Conservation (phyloP, 768 basidiomycete species). For the Serpula lacrymans region DNA sequence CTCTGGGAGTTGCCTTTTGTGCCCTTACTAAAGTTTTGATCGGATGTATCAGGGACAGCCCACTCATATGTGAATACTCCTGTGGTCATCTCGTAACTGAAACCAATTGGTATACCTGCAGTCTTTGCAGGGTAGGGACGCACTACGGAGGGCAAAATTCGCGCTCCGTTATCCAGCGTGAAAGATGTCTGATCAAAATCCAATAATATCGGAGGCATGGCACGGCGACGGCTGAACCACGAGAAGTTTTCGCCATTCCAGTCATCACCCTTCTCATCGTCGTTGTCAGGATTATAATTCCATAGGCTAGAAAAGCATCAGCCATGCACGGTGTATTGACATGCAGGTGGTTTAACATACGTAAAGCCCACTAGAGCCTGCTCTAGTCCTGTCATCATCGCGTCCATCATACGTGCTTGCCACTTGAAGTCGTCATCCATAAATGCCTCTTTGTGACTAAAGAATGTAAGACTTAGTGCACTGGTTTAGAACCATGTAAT, state of each 20-base stretch:
- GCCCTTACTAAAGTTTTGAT: too few species aligned
- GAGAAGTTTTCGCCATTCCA: slow-evolving; percentile 99
- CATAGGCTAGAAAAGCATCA: slow-evolving; percentile 57
- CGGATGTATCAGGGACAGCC: slow-evolving; percentile 37
- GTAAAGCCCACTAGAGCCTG: slow-evolving; percentile 77
- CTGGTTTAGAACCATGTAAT: not conserved
- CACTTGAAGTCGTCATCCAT: slow-evolving; percentile 67
- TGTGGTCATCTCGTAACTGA: slow-evolving; percentile 76
- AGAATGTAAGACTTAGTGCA: slow-evolving; percentile 1
- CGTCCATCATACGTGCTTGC: slow-evolving; percentile 95
- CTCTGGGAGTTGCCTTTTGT: slow-evolving; percentile 1
- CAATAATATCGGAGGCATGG: slow-evolving; percentile 51
- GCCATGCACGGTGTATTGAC: not conserved
- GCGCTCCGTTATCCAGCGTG: slow-evolving; percentile 79
- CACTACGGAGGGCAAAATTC: slow-evolving; percentile 75
- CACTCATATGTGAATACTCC: slow-evolving; percentile 67
- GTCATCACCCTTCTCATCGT: slow-evolving; percentile 72
- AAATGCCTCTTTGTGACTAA: slow-evolving; percentile 71
- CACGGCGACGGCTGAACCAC: slow-evolving; percentile 75
- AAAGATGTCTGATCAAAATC: slow-evolving; percentile 57
- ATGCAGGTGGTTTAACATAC: slow-evolving; percentile 42
- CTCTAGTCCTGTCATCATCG: slow-evolving; percentile 82
- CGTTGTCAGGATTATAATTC: slow-evolving; percentile 92
- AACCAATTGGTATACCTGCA: slow-evolving; percentile 74
- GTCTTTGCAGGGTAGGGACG: slow-evolving; percentile 91